Evolutionary conservation across 2,329 filamentous ascomycete species (phyloP), one percentile per base, ranked within the genome.

Genomic region (Alternaria dauci): DNA sequence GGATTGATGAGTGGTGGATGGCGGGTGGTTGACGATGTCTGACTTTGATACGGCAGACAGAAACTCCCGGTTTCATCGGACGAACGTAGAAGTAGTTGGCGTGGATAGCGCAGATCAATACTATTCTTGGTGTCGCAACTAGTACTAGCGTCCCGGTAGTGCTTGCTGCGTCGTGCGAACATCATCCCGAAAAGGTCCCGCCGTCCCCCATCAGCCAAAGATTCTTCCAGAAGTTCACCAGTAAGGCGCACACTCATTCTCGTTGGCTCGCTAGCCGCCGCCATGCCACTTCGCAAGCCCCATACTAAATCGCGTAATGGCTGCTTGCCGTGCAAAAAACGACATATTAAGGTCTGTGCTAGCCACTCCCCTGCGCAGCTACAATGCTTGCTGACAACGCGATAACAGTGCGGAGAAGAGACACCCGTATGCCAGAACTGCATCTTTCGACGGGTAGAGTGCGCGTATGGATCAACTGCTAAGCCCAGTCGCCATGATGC

Each of bases 1-100:
- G 70, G 64, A 58, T 86, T 91, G 86, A 83, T 87, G 59, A 68
- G 59, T 54, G 57, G 71, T 7, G 1, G 16, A 46, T 76, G 67
- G 69, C 70, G 74, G 47, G 69, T 72, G 39, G 73, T 74, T 0
- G 67, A 76, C 52, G 69, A 75, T 62, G 62, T 58, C 5, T 74
- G 43, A 66, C 26, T 16, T 2, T 12, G 8, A 34, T 14, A 5
- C 32, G 14, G 8, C 8, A 8, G 3, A 8, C 18, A 16, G 36
- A 7, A 18, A 38, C 16, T 2, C 8, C 7, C 8, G 8, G 7
- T 16, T 9, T 38, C 8, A 8, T 38, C 8, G 8, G 16, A 38
- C 0, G 18, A 9, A 38, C 1, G 36, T 38, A n/a, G 36, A 38
- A n/a, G 36, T 1, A 16, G 8, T 8, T 38, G 8, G n/a, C 8